A percentile compares a stretch with the other conserved stretches of the same genome.
These are phyloP conservation scores for Amanita pallidorosea DNA, from an alignment of 768 basidiomycete species.

Conservation along the genomic window DNA sequence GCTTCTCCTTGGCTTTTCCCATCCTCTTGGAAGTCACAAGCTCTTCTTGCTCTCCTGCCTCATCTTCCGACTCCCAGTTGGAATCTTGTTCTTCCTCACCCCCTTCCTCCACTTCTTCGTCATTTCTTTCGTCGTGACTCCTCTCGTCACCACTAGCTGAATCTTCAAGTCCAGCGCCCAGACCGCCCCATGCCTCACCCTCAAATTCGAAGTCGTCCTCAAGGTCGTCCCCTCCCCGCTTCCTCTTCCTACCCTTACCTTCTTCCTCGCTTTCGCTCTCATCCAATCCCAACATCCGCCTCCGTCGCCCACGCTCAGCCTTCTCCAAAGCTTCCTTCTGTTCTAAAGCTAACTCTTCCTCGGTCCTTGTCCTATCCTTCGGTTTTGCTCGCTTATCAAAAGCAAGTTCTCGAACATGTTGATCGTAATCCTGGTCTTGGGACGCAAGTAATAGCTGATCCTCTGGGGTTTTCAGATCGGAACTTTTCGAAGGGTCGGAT, in stretches of 20 bases:
- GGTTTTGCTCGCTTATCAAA: constrained; percentile 92
- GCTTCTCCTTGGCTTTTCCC: constrained; percentile 23
- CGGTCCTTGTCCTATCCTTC: constrained; percentile 92
- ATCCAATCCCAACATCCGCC: constrained; percentile 80
- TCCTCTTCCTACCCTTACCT: constrained; percentile 34
- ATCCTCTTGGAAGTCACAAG: constrained; percentile 21
- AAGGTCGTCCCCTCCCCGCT: constrained; percentile 73
- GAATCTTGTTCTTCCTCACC: constrained; percentile 31
- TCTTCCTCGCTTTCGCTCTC: constrained; percentile 59
- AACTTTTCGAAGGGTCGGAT: not conserved
- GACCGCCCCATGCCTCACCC: constrained; percentile 27
- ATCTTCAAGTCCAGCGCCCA: constrained; percentile 32
- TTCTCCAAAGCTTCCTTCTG: constrained; percentile 80
- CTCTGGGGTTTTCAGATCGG: constrained; percentile 11
- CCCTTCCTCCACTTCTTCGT: constrained; percentile 25
- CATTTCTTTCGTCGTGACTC: constrained; percentile 22
- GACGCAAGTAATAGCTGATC: constrained; percentile 9
- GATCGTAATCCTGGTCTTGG: constrained; percentile 73
- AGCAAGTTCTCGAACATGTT: constrained; percentile 82
- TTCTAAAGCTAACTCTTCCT: constrained; percentile 85
- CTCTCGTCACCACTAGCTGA: constrained; percentile 21
- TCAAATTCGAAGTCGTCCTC: constrained; percentile 73
- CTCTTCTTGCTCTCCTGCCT: constrained; percentile 32
- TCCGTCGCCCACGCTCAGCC: constrained; percentile 66
- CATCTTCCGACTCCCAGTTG: constrained; percentile 21